phyloP scores from a whole-genome alignment of 2,329 filamentous ascomycete species.

The Thermothelomyces thermophilus region DNA sequence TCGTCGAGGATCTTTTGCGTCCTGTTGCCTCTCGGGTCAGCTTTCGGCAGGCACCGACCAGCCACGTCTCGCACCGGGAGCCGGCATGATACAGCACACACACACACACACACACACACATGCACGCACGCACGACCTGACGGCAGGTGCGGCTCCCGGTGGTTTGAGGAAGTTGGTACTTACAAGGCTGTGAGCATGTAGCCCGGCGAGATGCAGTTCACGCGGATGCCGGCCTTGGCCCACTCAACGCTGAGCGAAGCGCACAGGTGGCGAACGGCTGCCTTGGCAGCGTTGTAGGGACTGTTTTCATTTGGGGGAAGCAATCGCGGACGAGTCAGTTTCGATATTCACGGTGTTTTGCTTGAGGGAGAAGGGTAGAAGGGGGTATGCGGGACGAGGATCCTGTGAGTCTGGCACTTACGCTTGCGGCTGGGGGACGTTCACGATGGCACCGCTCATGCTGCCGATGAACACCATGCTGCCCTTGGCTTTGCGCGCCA shows the following conservation, averaged over 20 bases:
- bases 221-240: slow-evolving; percentile 79
- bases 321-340: not conserved
- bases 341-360: not conserved
- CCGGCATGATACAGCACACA: no score
- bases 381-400: no score
- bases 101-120: no score
- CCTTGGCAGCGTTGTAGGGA: slow-evolving; percentile 90
- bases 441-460: slow-evolving; percentile 92
- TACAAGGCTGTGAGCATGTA: slow-evolving; percentile 95
- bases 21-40: slow-evolving; percentile 43
- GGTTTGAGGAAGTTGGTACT: slow-evolving; percentile 33
- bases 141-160: not conserved
- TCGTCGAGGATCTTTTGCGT: slow-evolving; percentile 93
- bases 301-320: slow-evolving; percentile 27
- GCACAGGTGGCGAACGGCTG: slow-evolving; percentile 82
- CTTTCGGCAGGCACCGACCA: no score
- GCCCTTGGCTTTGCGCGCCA: slow-evolving; percentile 69
- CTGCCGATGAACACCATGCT: slow-evolving; percentile 93
- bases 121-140: no score
- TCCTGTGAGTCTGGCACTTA: slow-evolving; percentile 32
- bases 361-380: not conserved
- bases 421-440: slow-evolving; percentile 88
- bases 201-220: slow-evolving; percentile 91
- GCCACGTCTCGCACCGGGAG: no score
- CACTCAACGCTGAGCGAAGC: slow-evolving; percentile 89